These are phyloP conservation scores for Madurella mycetomatis DNA, from an alignment of 2,329 filamentous ascomycete species.

Conservation along the genomic window DNA sequence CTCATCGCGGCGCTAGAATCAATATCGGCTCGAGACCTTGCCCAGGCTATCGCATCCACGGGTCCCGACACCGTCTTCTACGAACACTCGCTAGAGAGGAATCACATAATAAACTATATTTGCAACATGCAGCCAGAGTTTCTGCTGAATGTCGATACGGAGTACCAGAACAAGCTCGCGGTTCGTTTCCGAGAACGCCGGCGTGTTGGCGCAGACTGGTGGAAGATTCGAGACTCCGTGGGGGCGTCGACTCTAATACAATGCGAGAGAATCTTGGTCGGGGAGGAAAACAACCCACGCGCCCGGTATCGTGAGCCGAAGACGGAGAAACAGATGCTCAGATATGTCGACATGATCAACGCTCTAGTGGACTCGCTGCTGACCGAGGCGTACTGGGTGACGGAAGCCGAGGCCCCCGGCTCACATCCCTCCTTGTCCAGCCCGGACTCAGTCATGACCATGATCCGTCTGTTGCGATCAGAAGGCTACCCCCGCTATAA, in stretches of 20 bases:
- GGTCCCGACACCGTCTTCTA: slow-evolving; percentile 4
- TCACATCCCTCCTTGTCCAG: slow-evolving; percentile 20
- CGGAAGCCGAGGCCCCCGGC: slow-evolving; percentile 20
- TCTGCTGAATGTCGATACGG: not conserved
- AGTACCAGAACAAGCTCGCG: not conserved
- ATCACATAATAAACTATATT: slow-evolving; percentile 18
- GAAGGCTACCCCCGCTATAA: slow-evolving; percentile 34
- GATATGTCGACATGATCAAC: slow-evolving; percentile 23
- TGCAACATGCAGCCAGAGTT: slow-evolving; percentile 11
- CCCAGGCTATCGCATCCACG: slow-evolving; percentile 6
- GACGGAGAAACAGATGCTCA: slow-evolving; percentile 22
- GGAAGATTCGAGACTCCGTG: not conserved
- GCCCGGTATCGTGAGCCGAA: slow-evolving; percentile 19
- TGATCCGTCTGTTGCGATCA: slow-evolving; percentile 31
- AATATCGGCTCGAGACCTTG: slow-evolving; percentile 24
- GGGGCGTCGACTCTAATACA: slow-evolving; percentile 6
- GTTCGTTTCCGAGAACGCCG: not conserved
- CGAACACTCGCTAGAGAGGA: not conserved
- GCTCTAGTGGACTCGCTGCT: slow-evolving; percentile 31
- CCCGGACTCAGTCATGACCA: slow-evolving; percentile 31
- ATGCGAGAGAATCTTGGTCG: slow-evolving; percentile 12
- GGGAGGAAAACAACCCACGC: slow-evolving; percentile 11
- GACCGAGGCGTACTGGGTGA: slow-evolving; percentile 26
- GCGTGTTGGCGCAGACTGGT: not conserved
- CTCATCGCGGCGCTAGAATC: slow-evolving; percentile 38